A percentile compares a stretch with the other conserved stretches of the same genome.
phyloP scores from a whole-genome alignment of 345 rosid species.

The Psidium friedrichsthalianum region DNA sequence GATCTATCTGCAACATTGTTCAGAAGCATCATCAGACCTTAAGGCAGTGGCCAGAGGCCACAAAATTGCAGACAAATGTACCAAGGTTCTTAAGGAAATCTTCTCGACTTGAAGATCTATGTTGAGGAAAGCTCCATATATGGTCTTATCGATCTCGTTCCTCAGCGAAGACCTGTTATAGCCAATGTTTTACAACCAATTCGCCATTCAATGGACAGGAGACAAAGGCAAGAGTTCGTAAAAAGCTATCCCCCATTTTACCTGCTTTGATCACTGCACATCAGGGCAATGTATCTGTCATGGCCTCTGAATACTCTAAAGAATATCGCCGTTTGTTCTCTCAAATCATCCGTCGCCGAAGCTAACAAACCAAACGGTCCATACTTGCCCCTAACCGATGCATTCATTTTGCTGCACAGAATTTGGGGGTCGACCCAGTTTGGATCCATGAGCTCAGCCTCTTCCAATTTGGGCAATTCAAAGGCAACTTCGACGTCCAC shows the following conservation, averaged over 20 bases:
- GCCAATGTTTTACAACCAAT: too few species aligned
- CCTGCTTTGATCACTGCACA: slow-evolving; percentile 75
- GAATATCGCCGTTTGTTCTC: slow-evolving; percentile 55
- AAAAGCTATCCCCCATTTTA: not conserved
- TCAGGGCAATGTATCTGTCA: slow-evolving; percentile 29
- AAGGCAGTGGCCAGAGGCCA: too few species aligned
- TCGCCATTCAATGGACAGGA: too few species aligned
- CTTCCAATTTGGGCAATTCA: slow-evolving; percentile 22
- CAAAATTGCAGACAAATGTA: too few species aligned
- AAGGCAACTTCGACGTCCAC: slow-evolving; percentile 60
- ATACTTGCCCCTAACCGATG: slow-evolving; percentile 22
- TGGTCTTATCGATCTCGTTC: too few species aligned
- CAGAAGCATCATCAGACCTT: too few species aligned
- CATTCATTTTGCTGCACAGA: slow-evolving; percentile 37
- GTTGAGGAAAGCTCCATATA: too few species aligned
- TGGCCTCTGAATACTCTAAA: slow-evolving; percentile 42
- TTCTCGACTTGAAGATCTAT: too few species aligned
- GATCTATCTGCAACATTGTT: too few species aligned
- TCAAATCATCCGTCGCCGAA: slow-evolving; percentile 31
- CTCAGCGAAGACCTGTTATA: too few species aligned
- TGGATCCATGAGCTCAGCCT: slow-evolving; percentile 42
- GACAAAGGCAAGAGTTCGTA: not conserved
- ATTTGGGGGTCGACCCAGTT: slow-evolving; percentile 41
- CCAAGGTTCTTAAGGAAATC: too few species aligned
- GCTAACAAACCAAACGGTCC: slow-evolving; percentile 65